Evolutionary conservation across 306 rosid genomes (phyloP).

Genomic region (Fagus crenata): DNA sequence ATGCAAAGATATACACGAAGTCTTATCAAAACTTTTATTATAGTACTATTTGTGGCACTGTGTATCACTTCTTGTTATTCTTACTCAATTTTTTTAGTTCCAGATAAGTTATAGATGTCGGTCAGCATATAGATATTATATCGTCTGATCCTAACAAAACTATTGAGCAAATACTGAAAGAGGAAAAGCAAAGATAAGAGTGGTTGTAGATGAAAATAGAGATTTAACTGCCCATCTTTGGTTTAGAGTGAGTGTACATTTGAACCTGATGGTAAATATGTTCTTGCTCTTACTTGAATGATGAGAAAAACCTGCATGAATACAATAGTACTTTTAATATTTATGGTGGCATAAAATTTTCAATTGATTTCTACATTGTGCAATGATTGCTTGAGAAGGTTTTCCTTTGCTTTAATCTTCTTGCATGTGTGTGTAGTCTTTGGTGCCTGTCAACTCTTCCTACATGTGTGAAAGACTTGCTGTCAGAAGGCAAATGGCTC

Average conservation of each 20-base stretch:
- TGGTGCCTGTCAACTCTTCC: constrained; percentile 29
- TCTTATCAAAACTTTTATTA: too few species aligned
- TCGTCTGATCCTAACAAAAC: not conserved
- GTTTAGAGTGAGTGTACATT: not conserved
- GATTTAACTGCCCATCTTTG: not conserved
- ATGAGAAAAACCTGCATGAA: not conserved
- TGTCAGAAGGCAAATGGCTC: constrained; percentile 56
- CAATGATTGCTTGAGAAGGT: not conserved
- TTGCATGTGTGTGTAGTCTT: constrained; percentile 41
- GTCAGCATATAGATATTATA: not conserved
- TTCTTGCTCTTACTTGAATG: not conserved
- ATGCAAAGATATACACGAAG: too few species aligned
- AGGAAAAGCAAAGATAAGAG: not conserved
- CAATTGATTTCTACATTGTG: not conserved
- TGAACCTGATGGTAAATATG: not conserved
- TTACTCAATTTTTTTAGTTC: not conserved
- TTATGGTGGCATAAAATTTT: not conserved
- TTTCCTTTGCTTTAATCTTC: not conserved
- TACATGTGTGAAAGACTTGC: constrained; percentile 19
- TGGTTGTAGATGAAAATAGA: not conserved
- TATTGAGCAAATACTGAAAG: not conserved
- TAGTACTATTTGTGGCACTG: too few species aligned
- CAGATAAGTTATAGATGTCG: not conserved
- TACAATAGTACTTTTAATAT: not conserved
- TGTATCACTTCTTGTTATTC: not conserved